A percentile compares a stretch with the other conserved stretches of the same genome.
phyloP scores from a whole-genome alignment of 371 early-diverging fungal genomes.

The Circinella umbellata region DNA sequence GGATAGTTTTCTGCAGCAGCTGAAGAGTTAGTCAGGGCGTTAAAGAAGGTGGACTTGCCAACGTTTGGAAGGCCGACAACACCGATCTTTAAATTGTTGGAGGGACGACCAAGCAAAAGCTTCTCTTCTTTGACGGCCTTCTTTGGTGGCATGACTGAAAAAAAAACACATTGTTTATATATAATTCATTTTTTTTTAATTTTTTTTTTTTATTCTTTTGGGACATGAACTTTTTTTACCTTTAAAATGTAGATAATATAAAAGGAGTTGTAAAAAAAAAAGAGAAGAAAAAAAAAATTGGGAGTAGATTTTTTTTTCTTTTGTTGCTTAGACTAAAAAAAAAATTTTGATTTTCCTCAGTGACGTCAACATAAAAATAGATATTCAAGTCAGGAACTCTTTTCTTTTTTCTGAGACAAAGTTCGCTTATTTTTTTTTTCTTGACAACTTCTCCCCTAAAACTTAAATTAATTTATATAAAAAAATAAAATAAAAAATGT shows the following conservation, averaged over 20 bases:
- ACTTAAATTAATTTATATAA: no score
- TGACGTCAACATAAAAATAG: background rate
- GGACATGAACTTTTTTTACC: no score
- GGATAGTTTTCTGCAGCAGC: conserved; percentile 94
- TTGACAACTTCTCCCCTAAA: conserved; percentile 5
- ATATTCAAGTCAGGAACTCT: no score
- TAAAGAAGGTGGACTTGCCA: conserved; percentile 98
- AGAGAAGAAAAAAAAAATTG: background rate
- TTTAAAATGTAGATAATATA: no score
- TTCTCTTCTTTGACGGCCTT: conserved; percentile 84
- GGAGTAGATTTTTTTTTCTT: no score
- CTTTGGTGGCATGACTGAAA: conserved; percentile 69
- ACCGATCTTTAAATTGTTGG: conserved; percentile 97
- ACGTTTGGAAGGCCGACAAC: conserved; percentile 99
- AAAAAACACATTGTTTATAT: background rate
- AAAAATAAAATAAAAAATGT: conserved; percentile 28
- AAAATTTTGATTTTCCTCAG: conserved; percentile 4
- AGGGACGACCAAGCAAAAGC: conserved; percentile 89
- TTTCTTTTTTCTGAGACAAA: no score
- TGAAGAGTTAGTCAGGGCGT: conserved; percentile 87
- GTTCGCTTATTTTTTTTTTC: background rate
- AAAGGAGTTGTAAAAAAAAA: conserved; percentile 1
- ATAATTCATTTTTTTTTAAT: no score
- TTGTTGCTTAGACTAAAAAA: background rate
- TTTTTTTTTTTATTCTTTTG: no score